Conservation (phyloP, 192 early-diverging fungal species). For the Jimgerdemannia lactiflua region DNA sequence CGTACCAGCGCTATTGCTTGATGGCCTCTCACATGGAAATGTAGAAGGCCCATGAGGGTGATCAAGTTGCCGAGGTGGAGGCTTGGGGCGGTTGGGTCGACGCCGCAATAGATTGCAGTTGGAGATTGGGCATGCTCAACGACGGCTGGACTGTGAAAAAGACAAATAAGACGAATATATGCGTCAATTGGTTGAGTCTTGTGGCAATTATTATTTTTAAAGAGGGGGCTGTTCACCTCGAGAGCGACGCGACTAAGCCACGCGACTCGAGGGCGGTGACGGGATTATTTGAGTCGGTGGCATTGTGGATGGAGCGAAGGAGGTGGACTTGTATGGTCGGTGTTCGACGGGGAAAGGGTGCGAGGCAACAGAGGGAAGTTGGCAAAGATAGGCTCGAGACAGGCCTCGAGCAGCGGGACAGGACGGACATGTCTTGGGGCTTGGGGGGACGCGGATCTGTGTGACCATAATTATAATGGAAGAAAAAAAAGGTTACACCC, state of each 20-base stretch:
- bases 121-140: slow-evolving; percentile 38
- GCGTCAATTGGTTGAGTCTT: neutral
- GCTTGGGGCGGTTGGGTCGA: slow-evolving; percentile 92
- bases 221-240: neutral
- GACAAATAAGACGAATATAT: neutral
- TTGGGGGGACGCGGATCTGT: too few species aligned
- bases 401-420: too few species aligned
- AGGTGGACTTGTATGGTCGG: neutral
- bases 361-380: too few species aligned
- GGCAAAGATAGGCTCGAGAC: too few species aligned
- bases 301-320: neutral
- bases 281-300: neutral
- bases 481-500: too few species aligned
- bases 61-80: slow-evolving; percentile 92
- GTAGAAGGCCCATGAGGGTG: slow-evolving; percentile 77
- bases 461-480: too few species aligned
- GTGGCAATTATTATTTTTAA: neutral
- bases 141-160: slow-evolving; percentile 37
- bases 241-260: neutral
- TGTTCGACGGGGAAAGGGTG: too few species aligned
- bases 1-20: slow-evolving; percentile 64
- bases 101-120: slow-evolving; percentile 80
- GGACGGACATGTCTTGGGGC: too few species aligned
- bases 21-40: slow-evolving; percentile 85
- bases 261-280: neutral